Evolutionary conservation across 2,329 filamentous ascomycete species (phyloP).

Genomic region (Metarhizium robertsii): DNA sequence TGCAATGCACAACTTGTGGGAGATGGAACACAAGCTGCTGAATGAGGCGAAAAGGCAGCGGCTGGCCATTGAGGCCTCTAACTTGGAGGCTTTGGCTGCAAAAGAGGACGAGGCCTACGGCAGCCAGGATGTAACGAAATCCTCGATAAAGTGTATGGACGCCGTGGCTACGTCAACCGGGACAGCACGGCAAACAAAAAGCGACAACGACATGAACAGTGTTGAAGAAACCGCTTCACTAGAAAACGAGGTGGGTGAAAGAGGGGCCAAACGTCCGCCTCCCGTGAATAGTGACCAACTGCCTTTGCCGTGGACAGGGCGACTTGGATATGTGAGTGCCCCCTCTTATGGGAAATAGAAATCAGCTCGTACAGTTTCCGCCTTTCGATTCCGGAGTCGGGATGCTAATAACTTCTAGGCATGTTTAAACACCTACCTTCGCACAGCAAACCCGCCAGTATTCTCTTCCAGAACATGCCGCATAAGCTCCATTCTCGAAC

Average conservation of each 20-base stretch:
- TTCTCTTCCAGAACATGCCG: slow-evolving; percentile 89
- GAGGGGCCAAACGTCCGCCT: slow-evolving; percentile 49
- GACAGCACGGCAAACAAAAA: neutral
- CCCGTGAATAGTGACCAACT: slow-evolving; percentile 76
- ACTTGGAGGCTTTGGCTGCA: slow-evolving; percentile 10
- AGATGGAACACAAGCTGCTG: slow-evolving; percentile 40
- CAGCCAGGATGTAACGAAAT: neutral
- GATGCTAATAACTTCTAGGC: slow-evolving; percentile 39
- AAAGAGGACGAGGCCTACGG: neutral
- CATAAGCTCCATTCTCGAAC: slow-evolving; percentile 81
- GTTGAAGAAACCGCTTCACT: neutral
- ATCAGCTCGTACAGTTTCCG: neutral
- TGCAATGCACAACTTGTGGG: slow-evolving; percentile 34
- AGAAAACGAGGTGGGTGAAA: slow-evolving; percentile 14
- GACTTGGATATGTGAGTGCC: slow-evolving; percentile 69
- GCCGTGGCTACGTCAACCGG: neutral
- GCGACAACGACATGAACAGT: neutral
- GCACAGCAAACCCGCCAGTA: slow-evolving; percentile 69
- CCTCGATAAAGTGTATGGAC: neutral
- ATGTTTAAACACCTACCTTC: slow-evolving; percentile 86
- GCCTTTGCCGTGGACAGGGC: slow-evolving; percentile 82
- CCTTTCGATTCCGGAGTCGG: neutral
- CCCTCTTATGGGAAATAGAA: neutral
- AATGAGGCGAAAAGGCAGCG: slow-evolving; percentile 36
- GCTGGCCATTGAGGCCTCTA: slow-evolving; percentile 33